Percentiles rank a stretch among this genome's conserved stretches.
phyloP scores from a whole-genome alignment of 208 protist genomes.

The Acanthamoeba sp. region DNA sequence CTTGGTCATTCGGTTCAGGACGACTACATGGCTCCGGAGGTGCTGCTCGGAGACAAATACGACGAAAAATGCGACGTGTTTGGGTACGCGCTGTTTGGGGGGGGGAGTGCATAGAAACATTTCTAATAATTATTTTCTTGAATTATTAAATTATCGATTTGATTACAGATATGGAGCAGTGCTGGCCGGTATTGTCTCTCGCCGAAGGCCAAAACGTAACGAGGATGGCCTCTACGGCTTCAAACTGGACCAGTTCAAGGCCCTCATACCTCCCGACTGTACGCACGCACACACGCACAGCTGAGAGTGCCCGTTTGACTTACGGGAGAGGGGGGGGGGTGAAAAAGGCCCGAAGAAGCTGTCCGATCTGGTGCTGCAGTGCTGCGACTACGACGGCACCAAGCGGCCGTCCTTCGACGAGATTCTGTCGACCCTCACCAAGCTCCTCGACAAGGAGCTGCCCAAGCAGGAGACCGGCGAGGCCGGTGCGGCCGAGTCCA shows the following conservation, averaged over 20 bases:
- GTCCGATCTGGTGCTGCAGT: background rate
- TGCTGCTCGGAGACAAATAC: constrained; percentile 50
- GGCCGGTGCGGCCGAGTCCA: background rate
- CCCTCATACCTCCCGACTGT: constrained; percentile 34
- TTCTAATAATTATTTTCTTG: background rate
- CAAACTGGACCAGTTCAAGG: constrained; percentile 15
- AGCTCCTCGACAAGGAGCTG: constrained; percentile 48
- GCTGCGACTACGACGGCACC: constrained; percentile 43
- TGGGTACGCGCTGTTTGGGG: background rate
- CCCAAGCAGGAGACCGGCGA: background rate
- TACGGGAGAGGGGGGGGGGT: too few species aligned
- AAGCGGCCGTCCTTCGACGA: constrained; percentile 40
- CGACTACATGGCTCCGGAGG: constrained; percentile 68
- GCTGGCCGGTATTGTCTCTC: constrained; percentile 1
- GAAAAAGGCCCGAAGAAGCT: background rate
- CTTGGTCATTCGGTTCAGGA: background rate
- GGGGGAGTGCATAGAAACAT: too few species aligned
- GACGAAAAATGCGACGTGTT: constrained; percentile 72
- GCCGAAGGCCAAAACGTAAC: constrained; percentile 1
- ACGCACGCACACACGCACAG: background rate
- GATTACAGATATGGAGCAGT: background rate
- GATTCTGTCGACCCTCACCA: background rate
- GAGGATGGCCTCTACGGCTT: constrained; percentile 31
- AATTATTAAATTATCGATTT: background rate
- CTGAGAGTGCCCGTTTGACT: too few species aligned